Conservation (phyloP, 495 filamentous ascomycete species). For the Bacidia rubella region DNA sequence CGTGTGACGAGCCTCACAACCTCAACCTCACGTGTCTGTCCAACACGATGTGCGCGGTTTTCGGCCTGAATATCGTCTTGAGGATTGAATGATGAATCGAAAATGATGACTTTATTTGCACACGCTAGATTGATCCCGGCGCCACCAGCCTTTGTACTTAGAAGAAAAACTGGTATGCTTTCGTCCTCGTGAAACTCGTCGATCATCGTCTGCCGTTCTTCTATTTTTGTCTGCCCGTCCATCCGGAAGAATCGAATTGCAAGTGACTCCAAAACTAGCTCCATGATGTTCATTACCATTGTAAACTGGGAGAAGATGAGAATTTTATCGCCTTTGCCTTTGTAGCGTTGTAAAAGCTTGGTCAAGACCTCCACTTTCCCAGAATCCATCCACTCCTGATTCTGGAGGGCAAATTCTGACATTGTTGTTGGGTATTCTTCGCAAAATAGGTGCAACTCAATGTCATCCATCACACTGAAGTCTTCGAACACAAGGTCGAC, state of each 20-base stretch:
- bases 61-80: slow-evolving; percentile 95
- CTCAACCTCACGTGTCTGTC: slow-evolving; percentile 80
- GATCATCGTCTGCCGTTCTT: slow-evolving; percentile 71
- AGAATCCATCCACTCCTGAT: slow-evolving; percentile 78
- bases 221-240: slow-evolving; percentile 73
- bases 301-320: slow-evolving; percentile 90
- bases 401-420: slow-evolving; percentile 52
- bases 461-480: slow-evolving; percentile 62
- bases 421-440: slow-evolving; percentile 53
- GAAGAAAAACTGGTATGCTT: slow-evolving; percentile 76
- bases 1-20: slow-evolving; percentile 68
- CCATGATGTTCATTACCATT: slow-evolving; percentile 78
- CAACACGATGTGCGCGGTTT: slow-evolving; percentile 90
- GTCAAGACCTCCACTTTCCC: slow-evolving; percentile 74
- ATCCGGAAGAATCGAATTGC: slow-evolving; percentile 64
- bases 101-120: slow-evolving; percentile 95
- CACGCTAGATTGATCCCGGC: slow-evolving; percentile 89
- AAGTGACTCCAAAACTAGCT: slow-evolving; percentile 62
- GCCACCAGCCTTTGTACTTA: slow-evolving; percentile 86
- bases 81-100: slow-evolving; percentile 89
- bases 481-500: slow-evolving; percentile 57
- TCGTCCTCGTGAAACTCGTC: slow-evolving; percentile 67
- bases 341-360: slow-evolving; percentile 56
- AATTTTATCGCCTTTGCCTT: slow-evolving; percentile 69
- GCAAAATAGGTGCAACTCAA: slow-evolving; percentile 71